Evolutionary conservation across 106 monocot genomes (phyloP).

Genomic region (Vanilla planifolia): DNA sequence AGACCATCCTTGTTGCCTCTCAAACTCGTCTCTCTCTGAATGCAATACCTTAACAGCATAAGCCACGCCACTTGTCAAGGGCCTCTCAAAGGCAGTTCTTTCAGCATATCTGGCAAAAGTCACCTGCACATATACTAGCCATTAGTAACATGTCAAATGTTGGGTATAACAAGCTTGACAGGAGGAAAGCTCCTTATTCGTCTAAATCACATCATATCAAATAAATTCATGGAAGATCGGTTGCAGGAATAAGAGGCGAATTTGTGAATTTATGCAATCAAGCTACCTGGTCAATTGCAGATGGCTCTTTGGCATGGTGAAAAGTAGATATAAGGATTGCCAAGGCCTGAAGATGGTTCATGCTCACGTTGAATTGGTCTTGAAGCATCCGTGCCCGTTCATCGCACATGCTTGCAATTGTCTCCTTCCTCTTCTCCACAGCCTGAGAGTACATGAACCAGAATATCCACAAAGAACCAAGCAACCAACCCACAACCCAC

Average conservation of each 20-base stretch:
- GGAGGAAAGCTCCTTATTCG: too few relatives aligned
- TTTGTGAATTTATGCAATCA: too few relatives aligned
- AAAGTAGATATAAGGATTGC: constrained; percentile 91
- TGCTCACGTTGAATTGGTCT: constrained; percentile 99
- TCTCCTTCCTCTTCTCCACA: constrained; percentile 69
- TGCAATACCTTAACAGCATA: constrained; percentile 90
- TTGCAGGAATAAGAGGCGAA: too few relatives aligned
- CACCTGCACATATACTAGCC: constrained; percentile 31
- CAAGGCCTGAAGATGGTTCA: constrained; percentile 94
- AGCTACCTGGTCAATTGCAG: constrained; percentile 90
- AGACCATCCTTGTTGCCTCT: constrained; percentile 84
- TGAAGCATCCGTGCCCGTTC: constrained; percentile 95
- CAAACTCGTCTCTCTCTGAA: constrained; percentile 78
- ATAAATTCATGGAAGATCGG: neutral
- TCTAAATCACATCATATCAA: neutral
- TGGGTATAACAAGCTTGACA: neutral
- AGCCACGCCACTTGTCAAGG: constrained; percentile 92
- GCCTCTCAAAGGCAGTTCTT: constrained; percentile 91
- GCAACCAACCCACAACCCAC: constrained; percentile 66
- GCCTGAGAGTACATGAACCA: constrained; percentile 73
- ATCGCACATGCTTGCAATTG: constrained; percentile 88
- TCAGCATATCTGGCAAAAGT: constrained; percentile 93
- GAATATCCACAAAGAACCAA: constrained; percentile 63
- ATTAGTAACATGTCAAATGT: neutral
- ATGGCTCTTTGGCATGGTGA: constrained; percentile 83